Evolutionary conservation across 2,329 filamentous ascomycete genomes (phyloP), one percentile per base, ranked within the genome.

Genomic region (Ambrosiella xylebori): DNA sequence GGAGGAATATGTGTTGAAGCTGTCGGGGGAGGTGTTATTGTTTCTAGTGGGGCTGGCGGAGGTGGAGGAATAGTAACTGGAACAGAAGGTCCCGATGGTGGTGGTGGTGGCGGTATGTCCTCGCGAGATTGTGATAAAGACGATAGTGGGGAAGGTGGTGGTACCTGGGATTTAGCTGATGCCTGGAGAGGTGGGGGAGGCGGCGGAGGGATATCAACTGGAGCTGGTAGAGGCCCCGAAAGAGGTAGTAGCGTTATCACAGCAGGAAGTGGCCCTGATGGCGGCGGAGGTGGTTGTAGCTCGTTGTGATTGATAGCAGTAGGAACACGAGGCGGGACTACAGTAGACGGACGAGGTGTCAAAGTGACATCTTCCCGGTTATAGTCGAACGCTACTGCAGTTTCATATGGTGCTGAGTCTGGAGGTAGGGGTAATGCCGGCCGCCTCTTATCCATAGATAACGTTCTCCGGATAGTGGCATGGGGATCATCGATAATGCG

Each of bases 361-460:
- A 50, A 50, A 13, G 57, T 53, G 15, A 52, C 19, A 19, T 57
- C 56, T 37, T 57, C 47, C 13, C 56, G 39, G 47, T 15, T 41
- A 45, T 44, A 37, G 36, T 54, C 47, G n/a, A 37, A 51, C 5
- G 47, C 17, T 7, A 51, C 6, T 12, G 47, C 15, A 36, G 27
- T n/a, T 36, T 51, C 47, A 7, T 35, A 51, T 35, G 17, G 9
- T 12, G 13, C 8, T 9, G 47, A 7, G 39, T 12, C 39, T 12
- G 47, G 19, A 2, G 47, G 7, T 35, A 36, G 8, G 9, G 17
- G 11, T 13, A 51, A 19, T 27, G 17, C 8, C 47, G 47, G 47
- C 9, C 47, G 47, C 5, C 17, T 7, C 19, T 51, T 51, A 51
- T n/a, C 47, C 47, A 51, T 51, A 35, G 47, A 51, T 51, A 27